Evolutionary conservation across 192 early-diverging fungal species (phyloP).

Genomic region (Haplosporangium gracile): DNA sequence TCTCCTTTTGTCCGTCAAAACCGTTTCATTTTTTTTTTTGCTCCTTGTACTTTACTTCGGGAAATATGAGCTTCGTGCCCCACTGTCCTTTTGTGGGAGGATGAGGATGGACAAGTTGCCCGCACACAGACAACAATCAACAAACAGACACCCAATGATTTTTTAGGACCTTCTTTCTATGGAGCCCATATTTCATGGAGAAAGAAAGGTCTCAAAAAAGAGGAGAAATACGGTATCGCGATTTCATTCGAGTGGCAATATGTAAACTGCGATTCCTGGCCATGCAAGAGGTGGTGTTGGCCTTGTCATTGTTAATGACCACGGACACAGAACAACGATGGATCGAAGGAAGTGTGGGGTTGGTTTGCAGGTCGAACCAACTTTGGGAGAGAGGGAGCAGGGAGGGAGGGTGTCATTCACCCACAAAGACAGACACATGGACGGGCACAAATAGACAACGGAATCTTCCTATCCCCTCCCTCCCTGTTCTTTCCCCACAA

Average conservation of each 20-base stretch:
- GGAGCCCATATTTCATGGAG: background rate
- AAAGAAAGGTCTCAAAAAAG: background rate
- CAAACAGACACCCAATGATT: background rate
- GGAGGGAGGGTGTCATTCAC: background rate
- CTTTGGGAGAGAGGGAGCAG: too few species aligned
- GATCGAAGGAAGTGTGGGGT: background rate
- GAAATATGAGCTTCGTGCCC: background rate
- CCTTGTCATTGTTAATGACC: background rate
- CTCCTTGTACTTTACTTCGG: background rate
- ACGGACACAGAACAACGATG: background rate
- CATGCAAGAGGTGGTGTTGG: background rate
- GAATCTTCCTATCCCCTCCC: background rate
- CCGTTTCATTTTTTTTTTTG: background rate
- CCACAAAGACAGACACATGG: background rate
- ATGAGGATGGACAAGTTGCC: slow-evolving; percentile 11
- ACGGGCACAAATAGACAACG: background rate
- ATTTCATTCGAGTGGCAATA: background rate
- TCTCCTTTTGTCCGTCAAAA: background rate
- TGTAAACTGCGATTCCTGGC: background rate
- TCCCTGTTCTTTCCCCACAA: background rate
- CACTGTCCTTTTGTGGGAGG: background rate
- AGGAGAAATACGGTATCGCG: background rate
- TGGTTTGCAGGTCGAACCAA: background rate
- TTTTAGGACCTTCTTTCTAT: background rate
- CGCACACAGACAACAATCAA: background rate